Evolutionary conservation across 352 stramenopile species (phyloP), one percentile per base, ranked within the genome.

Genomic region (Aphanomyces invadans): DNA sequence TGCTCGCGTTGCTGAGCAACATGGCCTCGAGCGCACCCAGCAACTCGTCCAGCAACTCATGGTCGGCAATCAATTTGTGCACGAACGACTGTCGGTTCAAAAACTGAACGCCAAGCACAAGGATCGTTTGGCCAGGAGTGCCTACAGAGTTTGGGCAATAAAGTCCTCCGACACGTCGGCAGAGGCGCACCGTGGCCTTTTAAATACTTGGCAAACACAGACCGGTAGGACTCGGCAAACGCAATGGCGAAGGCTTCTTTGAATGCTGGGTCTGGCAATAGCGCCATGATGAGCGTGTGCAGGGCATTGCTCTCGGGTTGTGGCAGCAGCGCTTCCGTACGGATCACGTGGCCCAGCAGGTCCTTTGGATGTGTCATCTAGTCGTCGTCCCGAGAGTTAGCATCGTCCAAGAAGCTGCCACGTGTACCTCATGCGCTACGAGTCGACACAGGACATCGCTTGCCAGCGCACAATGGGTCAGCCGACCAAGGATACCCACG

Each of bases 41-140:
- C 17, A 94, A 67, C 1, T 90, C 82, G 64, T 89, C 82, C 28
- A 93, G 68, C 7, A 93, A 59, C 29, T 86, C 81, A 69, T 89
- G 83, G 63, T 90, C 74, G 4, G 74, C 71, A 25, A 90, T 80
- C n/a, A 93, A 60, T 1, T 89, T 74, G 68, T 86, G 86, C 19
- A 99, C 95, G 75, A 98, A 99, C 5, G 89, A 97, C 31, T 93
- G 88, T n/a, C 97, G 90, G 73, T 99, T 99, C 67, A 99, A 89
- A 67, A 99, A 99, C 74, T 99, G 97, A 4, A 99, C 97, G 33
- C 81, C 93, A 51, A 99, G 92, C 23, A 83, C 81, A 44, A 95
- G 73, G 65, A 95, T 95, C 26, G 89, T 98, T 57, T 97, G 96
- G 11, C 82, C 72, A 21, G 74, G 81, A 45, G 73, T 65, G 73